phyloP scores from a whole-genome alignment of 2,329 filamentous ascomycete species.

The Fusarium citri region DNA sequence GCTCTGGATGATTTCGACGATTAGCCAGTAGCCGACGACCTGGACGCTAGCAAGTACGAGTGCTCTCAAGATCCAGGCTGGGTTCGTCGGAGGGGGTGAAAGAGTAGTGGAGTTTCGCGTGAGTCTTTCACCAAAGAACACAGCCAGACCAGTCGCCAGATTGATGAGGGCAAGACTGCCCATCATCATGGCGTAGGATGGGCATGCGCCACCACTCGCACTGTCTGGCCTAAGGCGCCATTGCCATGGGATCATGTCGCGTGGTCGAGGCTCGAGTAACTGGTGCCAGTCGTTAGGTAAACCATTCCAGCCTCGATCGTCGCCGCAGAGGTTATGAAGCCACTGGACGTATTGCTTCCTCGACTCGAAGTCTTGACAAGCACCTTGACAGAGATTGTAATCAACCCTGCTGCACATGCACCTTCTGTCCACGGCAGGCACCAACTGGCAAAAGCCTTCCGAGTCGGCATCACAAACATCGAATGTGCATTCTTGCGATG shows the following conservation, averaged over 20 bases:
- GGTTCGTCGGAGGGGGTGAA: accelerated
- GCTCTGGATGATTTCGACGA: neutral
- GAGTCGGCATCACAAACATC: neutral
- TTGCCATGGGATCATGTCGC: conserved; percentile 32
- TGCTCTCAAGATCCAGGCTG: conserved; percentile 6
- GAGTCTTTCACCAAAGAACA: neutral
- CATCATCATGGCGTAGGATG: neutral
- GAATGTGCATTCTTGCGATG: neutral
- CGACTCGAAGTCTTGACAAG: neutral
- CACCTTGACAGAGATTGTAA: neutral
- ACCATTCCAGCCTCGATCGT: neutral
- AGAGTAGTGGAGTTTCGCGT: accelerated
- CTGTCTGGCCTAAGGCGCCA: conserved; percentile 5
- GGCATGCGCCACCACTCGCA: neutral
- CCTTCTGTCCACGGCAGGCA: neutral
- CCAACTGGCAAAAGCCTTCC: neutral
- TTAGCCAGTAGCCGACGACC: neutral
- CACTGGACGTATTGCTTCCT: neutral
- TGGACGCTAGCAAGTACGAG: neutral
- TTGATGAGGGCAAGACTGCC: conserved; percentile 17
- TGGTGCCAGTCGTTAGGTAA: conserved; percentile 4
- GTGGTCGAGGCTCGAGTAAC: neutral
- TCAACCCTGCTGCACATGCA: neutral
- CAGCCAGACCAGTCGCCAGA: neutral
- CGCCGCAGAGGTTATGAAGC: neutral